These are phyloP conservation scores for Ustilaginoidea virens DNA, from an alignment of 2,329 filamentous ascomycete species.

Conservation along the genomic window DNA sequence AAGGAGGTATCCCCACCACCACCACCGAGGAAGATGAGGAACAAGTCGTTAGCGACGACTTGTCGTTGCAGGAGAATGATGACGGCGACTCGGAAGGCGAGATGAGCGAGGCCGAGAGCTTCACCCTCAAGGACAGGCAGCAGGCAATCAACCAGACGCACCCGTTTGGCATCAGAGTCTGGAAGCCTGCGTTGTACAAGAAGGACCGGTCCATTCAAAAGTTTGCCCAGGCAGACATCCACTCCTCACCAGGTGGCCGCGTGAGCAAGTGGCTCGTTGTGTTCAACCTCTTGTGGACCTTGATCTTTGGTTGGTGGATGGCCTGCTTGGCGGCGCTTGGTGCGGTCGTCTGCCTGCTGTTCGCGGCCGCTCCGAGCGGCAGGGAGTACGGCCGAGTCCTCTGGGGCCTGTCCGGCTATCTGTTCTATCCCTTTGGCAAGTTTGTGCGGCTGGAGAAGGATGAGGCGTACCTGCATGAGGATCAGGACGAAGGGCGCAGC, in stretches of 20 bases:
- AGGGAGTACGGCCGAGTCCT: conserved; percentile 75
- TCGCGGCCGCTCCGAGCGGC: conserved; percentile 66
- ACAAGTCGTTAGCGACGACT: conserved; percentile 20
- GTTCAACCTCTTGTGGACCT: conserved; percentile 82
- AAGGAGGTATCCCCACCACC: conserved; percentile 6
- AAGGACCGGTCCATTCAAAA: conserved; percentile 94
- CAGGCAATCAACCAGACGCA: conserved; percentile 98
- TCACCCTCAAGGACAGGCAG: conserved; percentile 92
- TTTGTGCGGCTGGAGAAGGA: conserved; percentile 90
- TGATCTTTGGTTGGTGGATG: conserved; percentile 95
- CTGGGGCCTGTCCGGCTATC: conserved; percentile 68
- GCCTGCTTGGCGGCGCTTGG: conserved; percentile 59
- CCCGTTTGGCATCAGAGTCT: conserved; percentile 95
- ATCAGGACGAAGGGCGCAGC: conserved; percentile 87
- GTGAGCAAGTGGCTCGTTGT: conserved; percentile 74
- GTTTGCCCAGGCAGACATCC: conserved; percentile 90
- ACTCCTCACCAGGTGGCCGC: conserved; percentile 78
- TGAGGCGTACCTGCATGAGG: conserved; percentile 86
- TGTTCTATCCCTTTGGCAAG: conserved; percentile 94
- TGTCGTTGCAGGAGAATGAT: conserved; percentile 28
- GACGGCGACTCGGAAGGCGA: conserved; percentile 54
- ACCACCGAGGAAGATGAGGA: conserved; percentile 10
- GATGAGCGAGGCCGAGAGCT: conserved; percentile 87
- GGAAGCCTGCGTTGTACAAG: conserved; percentile 98
- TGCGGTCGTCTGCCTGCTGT: conserved; percentile 62